phyloP scores from a whole-genome alignment of 2,329 filamentous ascomycete species.

The Fusarium sp. region DNA sequence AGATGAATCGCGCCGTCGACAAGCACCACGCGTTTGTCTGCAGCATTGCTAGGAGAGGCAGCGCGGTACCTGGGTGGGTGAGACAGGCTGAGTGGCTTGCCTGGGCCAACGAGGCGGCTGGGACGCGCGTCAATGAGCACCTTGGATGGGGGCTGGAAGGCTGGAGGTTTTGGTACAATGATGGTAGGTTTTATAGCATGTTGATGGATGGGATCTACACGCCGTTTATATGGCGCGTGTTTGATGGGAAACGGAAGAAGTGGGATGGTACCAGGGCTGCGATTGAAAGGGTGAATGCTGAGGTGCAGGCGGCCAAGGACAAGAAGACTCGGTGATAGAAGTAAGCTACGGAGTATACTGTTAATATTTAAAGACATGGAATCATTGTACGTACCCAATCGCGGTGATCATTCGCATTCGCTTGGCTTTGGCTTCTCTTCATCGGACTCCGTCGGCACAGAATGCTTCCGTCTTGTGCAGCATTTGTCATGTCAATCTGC shows the following conservation, averaged over 20 bases:
- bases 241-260: constrained; percentile 54
- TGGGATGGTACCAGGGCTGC: constrained; percentile 55
- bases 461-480: not conserved
- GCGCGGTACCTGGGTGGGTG: constrained; percentile 45
- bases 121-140: constrained; percentile 53
- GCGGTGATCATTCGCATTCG: not conserved
- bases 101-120: constrained; percentile 56
- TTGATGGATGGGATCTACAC: constrained; percentile 54
- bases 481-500: constrained; percentile 34
- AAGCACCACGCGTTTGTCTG: constrained; percentile 50
- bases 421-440: not conserved
- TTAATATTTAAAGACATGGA: not conserved
- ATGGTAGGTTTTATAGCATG: constrained; percentile 52
- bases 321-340: constrained; percentile 27
- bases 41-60: constrained; percentile 43
- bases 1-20: constrained; percentile 53
- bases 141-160: constrained; percentile 55
- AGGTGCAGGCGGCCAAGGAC: constrained; percentile 24
- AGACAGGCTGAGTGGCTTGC: constrained; percentile 51
- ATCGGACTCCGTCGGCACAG: not conserved
- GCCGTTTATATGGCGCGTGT: constrained; percentile 55
- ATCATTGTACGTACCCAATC: not conserved
- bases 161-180: constrained; percentile 56
- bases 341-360: no score
- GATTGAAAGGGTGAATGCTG: constrained; percentile 48